These are phyloP conservation scores for Oehlia diaphana DNA, from an alignment of 192 early-diverging fungal species.

Conservation along the genomic window DNA sequence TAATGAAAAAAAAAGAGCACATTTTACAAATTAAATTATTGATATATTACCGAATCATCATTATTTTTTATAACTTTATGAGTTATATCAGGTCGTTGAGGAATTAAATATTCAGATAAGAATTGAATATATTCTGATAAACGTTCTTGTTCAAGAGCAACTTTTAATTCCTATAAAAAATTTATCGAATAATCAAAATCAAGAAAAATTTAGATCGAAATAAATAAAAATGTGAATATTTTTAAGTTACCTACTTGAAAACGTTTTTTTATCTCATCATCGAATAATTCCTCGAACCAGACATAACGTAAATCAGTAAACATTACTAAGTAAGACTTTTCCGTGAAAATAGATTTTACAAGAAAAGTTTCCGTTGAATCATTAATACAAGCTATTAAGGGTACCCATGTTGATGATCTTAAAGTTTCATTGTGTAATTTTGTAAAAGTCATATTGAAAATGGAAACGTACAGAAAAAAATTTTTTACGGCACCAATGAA, in stretches of 20 bases:
- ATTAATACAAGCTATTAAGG: not conserved
- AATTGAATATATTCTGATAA: constrained; percentile 4
- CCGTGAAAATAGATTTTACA: constrained; percentile 17
- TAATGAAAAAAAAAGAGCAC: not conserved
- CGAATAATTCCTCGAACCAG: constrained; percentile 25
- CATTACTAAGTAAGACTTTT: not conserved
- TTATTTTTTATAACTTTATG: not conserved
- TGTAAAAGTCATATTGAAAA: not conserved
- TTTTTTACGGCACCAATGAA: too few species aligned
- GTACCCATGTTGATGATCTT: not conserved
- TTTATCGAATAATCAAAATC: not conserved
- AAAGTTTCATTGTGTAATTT: not conserved
- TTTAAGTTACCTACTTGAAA: constrained; percentile 11
- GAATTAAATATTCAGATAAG: constrained; percentile 22
- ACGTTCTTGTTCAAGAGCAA: not conserved
- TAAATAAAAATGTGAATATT: too few species aligned
- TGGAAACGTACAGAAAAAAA: too few species aligned
- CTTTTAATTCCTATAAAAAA: constrained; percentile 6
- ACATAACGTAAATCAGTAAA: constrained; percentile 18
- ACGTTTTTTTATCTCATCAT: constrained; percentile 16
- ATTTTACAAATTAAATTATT: not conserved
- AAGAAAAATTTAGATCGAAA: too few species aligned
- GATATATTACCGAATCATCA: not conserved
- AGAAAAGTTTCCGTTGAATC: constrained; percentile 1
- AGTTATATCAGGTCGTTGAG: not conserved